phyloP scores from a whole-genome alignment of 352 stramenopile genomes.

The Blastocystis sp. region DNA sequence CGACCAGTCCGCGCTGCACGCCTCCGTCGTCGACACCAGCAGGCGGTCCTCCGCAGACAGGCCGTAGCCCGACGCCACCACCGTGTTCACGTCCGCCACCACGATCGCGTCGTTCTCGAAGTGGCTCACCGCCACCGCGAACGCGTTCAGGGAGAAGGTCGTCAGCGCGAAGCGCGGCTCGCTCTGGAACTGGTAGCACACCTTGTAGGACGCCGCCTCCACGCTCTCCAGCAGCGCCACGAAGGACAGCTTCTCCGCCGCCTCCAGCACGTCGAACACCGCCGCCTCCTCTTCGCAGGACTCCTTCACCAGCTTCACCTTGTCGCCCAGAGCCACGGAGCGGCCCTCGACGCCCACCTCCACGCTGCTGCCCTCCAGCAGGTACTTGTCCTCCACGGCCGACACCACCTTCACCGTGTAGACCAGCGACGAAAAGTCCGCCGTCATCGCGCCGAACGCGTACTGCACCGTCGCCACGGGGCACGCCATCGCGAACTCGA shows the following conservation, averaged over 20 bases:
- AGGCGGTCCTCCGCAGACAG: slow-evolving; percentile 15
- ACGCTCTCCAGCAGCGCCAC: slow-evolving; percentile 3
- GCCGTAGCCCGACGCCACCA: not conserved
- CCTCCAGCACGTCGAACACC: slow-evolving; percentile 7
- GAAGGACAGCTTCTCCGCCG: not conserved
- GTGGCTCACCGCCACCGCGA: not conserved
- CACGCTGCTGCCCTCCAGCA: not conserved
- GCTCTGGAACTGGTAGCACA: slow-evolving; percentile 53
- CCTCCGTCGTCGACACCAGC: not conserved
- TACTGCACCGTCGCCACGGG: not conserved
- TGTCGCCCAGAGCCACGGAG: not conserved
- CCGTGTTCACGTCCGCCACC: not conserved
- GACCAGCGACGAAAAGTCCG: slow-evolving; percentile 7
- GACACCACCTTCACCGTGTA: slow-evolving; percentile 12
- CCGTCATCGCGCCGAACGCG: slow-evolving; percentile 10
- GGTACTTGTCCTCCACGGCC: not conserved
- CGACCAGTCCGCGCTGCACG: not conserved
- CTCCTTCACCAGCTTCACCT: slow-evolving; percentile 18
- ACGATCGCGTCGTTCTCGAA: slow-evolving; percentile 52
- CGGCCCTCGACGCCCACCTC: not conserved
- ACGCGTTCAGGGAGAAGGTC: slow-evolving; percentile 8
- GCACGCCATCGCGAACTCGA: slow-evolving; percentile 2
- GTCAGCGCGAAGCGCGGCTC: slow-evolving; percentile 34
- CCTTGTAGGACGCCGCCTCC: not conserved
- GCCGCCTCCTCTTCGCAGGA: slow-evolving; percentile 28